Evolutionary conservation across 202 grass and related monocot genomes (phyloP).

Genomic region (Elaeis oleifera): DNA sequence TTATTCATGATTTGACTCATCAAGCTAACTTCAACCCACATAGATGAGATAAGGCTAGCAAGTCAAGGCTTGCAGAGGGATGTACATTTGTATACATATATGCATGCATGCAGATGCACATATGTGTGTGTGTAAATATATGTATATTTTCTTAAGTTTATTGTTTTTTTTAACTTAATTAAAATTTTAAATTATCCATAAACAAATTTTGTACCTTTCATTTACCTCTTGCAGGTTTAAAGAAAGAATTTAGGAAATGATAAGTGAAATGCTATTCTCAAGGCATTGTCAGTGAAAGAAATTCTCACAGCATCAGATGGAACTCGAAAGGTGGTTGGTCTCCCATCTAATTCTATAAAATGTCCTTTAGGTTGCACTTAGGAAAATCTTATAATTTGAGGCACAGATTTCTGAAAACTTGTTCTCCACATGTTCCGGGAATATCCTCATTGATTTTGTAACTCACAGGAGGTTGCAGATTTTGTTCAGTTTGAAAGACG

Average conservation of each 20-base stretch:
- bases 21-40: too few relatives aligned
- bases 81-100: too few relatives aligned
- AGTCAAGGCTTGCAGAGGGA: too few relatives aligned
- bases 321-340: constrained; percentile 59
- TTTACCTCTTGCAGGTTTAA: constrained; percentile 46
- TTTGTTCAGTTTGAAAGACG: constrained; percentile 79
- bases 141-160: too few relatives aligned
- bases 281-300: constrained; percentile 76
- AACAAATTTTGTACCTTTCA: neutral
- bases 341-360: neutral
- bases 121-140: too few relatives aligned
- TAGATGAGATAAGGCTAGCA: too few relatives aligned
- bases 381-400: neutral
- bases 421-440: constrained; percentile 3
- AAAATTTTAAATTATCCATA: too few relatives aligned
- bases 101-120: too few relatives aligned
- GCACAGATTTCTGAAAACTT: too few relatives aligned
- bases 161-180: too few relatives aligned
- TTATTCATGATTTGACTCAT: too few relatives aligned
- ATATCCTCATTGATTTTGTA: constrained; percentile 55
- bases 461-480: constrained; percentile 79
- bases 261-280: constrained; percentile 58
- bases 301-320: constrained; percentile 64
- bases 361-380: neutral
- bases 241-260: constrained; percentile 90